Evolutionary conservation across 768 basidiomycete species (phyloP).

Genomic region (Hypsizygus marmoreus): DNA sequence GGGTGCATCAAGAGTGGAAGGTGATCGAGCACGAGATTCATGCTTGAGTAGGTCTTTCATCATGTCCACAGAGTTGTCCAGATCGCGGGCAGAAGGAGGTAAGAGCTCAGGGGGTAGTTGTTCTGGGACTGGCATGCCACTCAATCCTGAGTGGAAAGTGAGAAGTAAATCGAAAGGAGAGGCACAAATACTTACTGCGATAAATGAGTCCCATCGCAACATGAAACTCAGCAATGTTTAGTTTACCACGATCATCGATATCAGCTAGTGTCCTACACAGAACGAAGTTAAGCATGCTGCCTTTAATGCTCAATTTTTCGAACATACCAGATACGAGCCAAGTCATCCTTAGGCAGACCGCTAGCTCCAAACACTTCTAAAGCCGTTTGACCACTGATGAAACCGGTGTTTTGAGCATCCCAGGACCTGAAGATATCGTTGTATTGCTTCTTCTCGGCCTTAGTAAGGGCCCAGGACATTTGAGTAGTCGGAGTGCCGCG

Average conservation of each 20-base stretch:
- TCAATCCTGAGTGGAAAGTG: slow-evolving; percentile 61
- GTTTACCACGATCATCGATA: slow-evolving; percentile 89
- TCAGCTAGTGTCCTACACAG: slow-evolving; percentile 93
- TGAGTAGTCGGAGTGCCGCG: slow-evolving; percentile 65
- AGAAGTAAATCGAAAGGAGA: slow-evolving; percentile 3
- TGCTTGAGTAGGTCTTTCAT: slow-evolving; percentile 86
- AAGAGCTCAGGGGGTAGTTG: slow-evolving; percentile 85
- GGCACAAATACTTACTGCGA: slow-evolving; percentile 64
- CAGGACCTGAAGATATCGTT: slow-evolving; percentile 97
- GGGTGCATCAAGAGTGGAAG: slow-evolving; percentile 50
- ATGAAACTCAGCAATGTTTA: slow-evolving; percentile 95
- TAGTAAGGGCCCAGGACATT: slow-evolving; percentile 84
- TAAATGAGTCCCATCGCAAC: slow-evolving; percentile 99
- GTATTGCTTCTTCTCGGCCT: slow-evolving; percentile 94
- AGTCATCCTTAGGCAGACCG: slow-evolving; percentile 84
- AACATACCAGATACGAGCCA: slow-evolving; percentile 90
- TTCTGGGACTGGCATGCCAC: slow-evolving; percentile 89
- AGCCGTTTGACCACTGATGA: slow-evolving; percentile 83
- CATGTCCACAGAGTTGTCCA: slow-evolving; percentile 87
- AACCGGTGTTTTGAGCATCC: slow-evolving; percentile 81
- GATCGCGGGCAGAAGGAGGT: slow-evolving; percentile 88
- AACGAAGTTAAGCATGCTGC: slow-evolving; percentile 4
- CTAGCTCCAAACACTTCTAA: slow-evolving; percentile 94
- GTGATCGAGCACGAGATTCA: slow-evolving; percentile 76
- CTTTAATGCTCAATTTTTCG: not conserved